Conservation (phyloP, 1,139 yeast genomes). For the Lodderomyces margitis region DNA sequence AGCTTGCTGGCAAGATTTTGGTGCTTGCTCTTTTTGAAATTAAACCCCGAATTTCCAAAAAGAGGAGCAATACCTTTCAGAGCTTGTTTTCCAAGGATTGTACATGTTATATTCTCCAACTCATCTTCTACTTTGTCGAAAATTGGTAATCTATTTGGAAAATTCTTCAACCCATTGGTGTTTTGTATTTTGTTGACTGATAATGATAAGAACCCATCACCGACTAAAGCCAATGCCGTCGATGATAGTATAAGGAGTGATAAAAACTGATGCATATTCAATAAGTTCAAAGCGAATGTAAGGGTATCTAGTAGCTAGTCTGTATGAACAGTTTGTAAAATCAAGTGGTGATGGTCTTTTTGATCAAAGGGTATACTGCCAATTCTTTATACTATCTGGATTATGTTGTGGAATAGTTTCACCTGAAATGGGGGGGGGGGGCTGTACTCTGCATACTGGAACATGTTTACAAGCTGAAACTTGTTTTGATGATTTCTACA, state of each 20-base stretch:
- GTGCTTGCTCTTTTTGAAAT: background rate
- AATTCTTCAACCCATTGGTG: background rate
- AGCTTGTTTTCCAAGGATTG: background rate
- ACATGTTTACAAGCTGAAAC: no score
- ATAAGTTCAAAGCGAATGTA: background rate
- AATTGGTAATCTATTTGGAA: constrained; percentile 5
- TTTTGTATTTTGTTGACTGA: constrained; percentile 10
- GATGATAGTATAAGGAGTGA: constrained; percentile 5
- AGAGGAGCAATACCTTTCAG: constrained; percentile 4
- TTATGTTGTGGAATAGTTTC: no score
- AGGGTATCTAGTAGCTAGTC: no score
- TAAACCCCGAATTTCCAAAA: constrained; percentile 6
- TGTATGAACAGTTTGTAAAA: no score
- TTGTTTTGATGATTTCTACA: no score
- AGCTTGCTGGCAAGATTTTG: background rate
- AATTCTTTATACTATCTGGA: background rate
- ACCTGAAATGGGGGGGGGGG: constrained; percentile 1
- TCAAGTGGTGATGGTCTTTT: background rate
- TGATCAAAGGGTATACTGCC: background rate
- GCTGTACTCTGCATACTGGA: background rate
- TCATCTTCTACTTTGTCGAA: constrained; percentile 4
- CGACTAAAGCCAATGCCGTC: constrained; percentile 8
- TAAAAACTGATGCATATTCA: background rate
- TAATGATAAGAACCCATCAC: constrained; percentile 12
- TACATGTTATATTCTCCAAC: constrained; percentile 3